Evolutionary conservation across 345 rosid genomes (phyloP).

Genomic region (Theobroma cacao): DNA sequence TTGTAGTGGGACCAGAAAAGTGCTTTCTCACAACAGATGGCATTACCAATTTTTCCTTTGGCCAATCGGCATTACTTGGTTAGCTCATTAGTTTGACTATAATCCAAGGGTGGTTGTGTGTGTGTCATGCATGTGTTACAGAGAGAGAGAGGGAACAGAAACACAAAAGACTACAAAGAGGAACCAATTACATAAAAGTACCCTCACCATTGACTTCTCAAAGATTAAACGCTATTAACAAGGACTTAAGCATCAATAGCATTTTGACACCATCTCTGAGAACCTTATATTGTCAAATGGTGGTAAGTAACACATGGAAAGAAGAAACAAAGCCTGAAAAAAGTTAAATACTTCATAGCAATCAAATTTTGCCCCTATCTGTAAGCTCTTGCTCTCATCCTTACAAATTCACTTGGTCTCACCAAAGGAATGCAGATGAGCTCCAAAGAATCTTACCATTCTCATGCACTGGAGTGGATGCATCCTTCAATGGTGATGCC

Average conservation of each 20-base stretch:
- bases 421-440: neutral
- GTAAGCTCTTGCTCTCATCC: neutral
- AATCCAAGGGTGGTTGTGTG: neutral
- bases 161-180: neutral
- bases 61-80: neutral
- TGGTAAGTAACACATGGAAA: neutral
- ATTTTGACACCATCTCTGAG: neutral
- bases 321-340: conserved; percentile 3
- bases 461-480: conserved; percentile 11
- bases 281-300: neutral
- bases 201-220: neutral
- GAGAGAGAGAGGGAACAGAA: neutral
- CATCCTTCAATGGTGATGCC: conserved; percentile 44
- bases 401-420: neutral
- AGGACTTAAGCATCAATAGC: neutral
- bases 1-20: neutral
- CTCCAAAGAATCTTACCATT: conserved; percentile 3
- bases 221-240: neutral
- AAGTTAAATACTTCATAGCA: neutral
- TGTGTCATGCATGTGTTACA: neutral
- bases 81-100: neutral
- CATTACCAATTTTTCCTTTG: too few species aligned
- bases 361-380: neutral
- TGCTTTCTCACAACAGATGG: neutral
- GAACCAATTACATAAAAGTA: neutral